Evolutionary conservation across 1,139 yeast genomes (phyloP).

Genomic region (Arxiozyma bovina): DNA sequence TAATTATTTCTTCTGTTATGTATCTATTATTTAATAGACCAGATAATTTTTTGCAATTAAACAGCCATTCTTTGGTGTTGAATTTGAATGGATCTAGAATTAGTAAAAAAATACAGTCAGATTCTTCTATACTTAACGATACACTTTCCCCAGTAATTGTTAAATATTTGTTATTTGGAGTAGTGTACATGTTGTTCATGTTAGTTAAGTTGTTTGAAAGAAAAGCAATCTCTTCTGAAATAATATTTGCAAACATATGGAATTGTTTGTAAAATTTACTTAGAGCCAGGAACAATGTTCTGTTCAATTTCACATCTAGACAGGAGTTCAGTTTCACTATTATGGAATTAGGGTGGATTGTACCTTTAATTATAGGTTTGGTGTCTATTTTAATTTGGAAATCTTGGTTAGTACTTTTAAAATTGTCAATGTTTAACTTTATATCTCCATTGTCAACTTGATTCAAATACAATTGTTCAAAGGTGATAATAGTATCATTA

Average conservation of each 20-base stretch:
- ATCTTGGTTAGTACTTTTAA: conserved; percentile 8
- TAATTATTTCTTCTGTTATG: neutral
- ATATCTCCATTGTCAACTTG: conserved; percentile 9
- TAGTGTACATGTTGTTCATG: neutral
- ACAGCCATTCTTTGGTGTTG: neutral
- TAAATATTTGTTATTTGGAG: neutral
- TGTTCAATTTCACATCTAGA: conserved; percentile 2
- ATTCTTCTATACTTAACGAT: neutral
- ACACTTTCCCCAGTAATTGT: conserved; percentile 1
- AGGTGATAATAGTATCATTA: conserved; percentile 5
- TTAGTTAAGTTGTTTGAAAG: neutral
- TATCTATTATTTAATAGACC: neutral
- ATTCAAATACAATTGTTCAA: conserved; percentile 11
- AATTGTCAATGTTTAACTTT: conserved; percentile 6
- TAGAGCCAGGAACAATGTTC: neutral
- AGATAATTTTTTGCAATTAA: neutral
- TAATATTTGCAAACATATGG: neutral
- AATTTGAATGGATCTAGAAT: conserved; percentile 1
- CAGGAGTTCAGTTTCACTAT: neutral
- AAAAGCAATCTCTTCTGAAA: neutral
- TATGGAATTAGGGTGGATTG: neutral
- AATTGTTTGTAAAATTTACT: neutral
- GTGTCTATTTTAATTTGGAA: conserved; percentile 2
- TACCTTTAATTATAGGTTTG: conserved; percentile 10
- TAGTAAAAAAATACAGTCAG: neutral